phyloP scores from a whole-genome alignment of 192 early-diverging fungal genomes.

The Coemansia sp. region DNA sequence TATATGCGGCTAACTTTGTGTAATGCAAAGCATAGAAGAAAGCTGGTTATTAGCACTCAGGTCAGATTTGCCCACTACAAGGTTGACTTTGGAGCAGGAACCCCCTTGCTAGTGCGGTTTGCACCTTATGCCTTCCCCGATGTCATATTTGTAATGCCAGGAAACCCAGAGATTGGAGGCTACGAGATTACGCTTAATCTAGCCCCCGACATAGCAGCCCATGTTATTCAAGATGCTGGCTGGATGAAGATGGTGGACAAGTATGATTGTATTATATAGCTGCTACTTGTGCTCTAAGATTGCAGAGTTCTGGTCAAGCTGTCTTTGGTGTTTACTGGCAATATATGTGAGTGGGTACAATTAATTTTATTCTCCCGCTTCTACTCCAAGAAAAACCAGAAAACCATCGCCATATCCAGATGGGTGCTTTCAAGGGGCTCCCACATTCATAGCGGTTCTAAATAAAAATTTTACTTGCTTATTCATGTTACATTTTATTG shows the following conservation, averaged over 20 bases:
- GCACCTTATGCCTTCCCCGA: background rate
- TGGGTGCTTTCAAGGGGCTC: too few species aligned
- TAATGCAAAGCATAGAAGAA: background rate
- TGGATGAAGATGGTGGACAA: conserved; percentile 1
- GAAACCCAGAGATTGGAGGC: background rate
- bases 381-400: too few species aligned
- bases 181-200: background rate
- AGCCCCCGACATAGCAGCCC: background rate
- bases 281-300: background rate
- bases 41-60: background rate
- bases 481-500: too few species aligned
- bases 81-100: conserved; percentile 4
- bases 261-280: background rate
- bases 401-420: too few species aligned
- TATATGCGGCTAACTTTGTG: background rate
- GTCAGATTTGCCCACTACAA: background rate
- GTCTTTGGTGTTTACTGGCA: background rate
- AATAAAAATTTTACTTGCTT: too few species aligned
- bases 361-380: too few species aligned
- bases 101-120: background rate
- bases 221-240: background rate
- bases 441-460: too few species aligned
- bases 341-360: too few species aligned
- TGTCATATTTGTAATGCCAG: background rate
- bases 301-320: background rate